phyloP scores from a whole-genome alignment of 208 protist species.

The Lotmaria passim region DNA sequence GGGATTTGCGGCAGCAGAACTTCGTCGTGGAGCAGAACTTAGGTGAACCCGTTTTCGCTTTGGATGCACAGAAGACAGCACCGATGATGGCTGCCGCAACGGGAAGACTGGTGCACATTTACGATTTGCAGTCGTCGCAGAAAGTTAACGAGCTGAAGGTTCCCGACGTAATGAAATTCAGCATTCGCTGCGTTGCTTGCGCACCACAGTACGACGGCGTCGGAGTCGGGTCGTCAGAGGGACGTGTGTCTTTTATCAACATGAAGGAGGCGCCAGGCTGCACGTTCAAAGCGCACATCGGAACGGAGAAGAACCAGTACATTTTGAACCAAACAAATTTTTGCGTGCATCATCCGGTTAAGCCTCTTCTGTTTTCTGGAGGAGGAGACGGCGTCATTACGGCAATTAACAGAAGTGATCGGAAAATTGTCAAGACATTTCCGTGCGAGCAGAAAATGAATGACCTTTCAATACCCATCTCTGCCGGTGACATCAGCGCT shows the following conservation, averaged over 20 bases:
- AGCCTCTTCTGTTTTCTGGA: constrained; percentile 51
- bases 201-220: constrained; percentile 69
- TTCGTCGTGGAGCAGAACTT: constrained; percentile 72
- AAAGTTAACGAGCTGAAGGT: constrained; percentile 59
- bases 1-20: constrained; percentile 76
- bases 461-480: constrained; percentile 64
- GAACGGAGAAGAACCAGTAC: constrained; percentile 38
- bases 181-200: constrained; percentile 69
- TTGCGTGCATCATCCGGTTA: constrained; percentile 61
- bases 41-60: constrained; percentile 72
- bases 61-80: constrained; percentile 65
- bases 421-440: constrained; percentile 38
- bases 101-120: constrained; percentile 63
- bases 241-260: constrained; percentile 65
- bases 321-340: constrained; percentile 82
- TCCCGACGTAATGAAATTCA: constrained; percentile 68
- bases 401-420: constrained; percentile 48
- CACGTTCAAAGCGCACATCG: constrained; percentile 78
- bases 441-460: constrained; percentile 38
- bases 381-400: constrained; percentile 74
- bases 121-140: constrained; percentile 65
- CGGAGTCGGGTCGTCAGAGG: constrained; percentile 71
- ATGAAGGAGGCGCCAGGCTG: constrained; percentile 45
- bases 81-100: constrained; percentile 77
- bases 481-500: constrained; percentile 70